Base-by-base conservation (phyloP, 345 rosid genomes). In the Eutrema heterophyllum region DNA sequence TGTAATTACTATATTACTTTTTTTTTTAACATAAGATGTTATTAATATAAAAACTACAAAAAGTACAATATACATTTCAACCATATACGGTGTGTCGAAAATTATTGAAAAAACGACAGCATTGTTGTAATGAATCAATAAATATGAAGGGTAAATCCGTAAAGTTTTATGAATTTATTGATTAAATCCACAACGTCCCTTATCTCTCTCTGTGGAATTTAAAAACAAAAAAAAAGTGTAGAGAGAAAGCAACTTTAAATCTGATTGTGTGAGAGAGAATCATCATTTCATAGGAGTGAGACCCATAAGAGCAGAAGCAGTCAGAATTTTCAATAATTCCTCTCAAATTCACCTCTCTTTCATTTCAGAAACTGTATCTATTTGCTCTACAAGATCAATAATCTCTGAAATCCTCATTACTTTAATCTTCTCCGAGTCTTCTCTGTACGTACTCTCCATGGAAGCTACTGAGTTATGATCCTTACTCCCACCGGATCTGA, bases 381-480 rank as follows among this genome's bases (percentile, higher is more conserved):
- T 14, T 43, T 10, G 5, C 5, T 30, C 33, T 30, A 29, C 32
- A 29, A 3, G 24, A 29, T 29, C 32, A 30, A 30, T 30, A 30
- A 30, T 30, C 33, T 30, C 33, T 30, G 33, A 30, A 29, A 29
- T 29, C 32, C 4, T 0, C 32, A 5, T 29, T 29, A 29, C 33
- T 30, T 30, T 1, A 0, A 1, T 30, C 33, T 30, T 30, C 33
- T 30, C 33, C n/a, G n/a, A n/a, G n/a, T n/a, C n/a, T n/a, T n/a
- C n/a, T n/a, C n/a, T n/a, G n/a, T n/a, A n/a, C n/a, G n/a, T n/a
- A n/a, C n/a, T n/a, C 62, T 69, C 66, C 56, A 77, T 77, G 80
- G 76, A 77, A 77, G 72, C 80, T 32, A 77, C 80, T 12, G 80
- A 77, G 80, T 64, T 77, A 64, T 77, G 76, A 77, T 77, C 76